Evolutionary conservation across 306 rosid species (phyloP), one percentile per base, ranked within the genome.

Genomic region (Cyclanthera cordifolia): DNA sequence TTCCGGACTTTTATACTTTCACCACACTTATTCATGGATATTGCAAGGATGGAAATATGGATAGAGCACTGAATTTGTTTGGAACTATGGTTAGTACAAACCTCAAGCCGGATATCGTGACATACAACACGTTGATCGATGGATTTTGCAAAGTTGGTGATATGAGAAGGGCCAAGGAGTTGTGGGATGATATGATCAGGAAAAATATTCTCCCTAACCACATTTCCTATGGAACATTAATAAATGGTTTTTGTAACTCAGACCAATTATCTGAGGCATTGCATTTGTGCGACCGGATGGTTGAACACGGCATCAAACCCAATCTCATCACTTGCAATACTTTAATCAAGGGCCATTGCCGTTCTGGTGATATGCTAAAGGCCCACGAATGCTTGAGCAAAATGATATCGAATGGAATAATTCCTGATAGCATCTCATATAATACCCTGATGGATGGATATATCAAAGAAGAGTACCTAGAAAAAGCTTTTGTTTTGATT

Each of bases 61-160:
- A 49, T 32, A 80, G 71, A 77, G 95, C 95, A 0, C 78, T 86
- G 58, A 61, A 57, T 76, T 79, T 87, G 69, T 86, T 89, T n/a
- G 79, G 74, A 67, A 84, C 75, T 3, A 87, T 89, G 91, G 74
- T 75, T 21, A 58, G 71, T 4, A 82, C 80, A 74, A 84, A 82
- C 82, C 84, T 89, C 43, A 87, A 93, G 77, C 91, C 94, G 56
- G 98, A 89, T 75, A 80, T 84, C 17, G 92, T 93, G 77, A 82
- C 95, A 0, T 89, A 86, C 79, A 89, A 93, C 66, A 86, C 94
- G 0, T 74, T 93, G 81, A 80, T 93, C 74, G 95, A 86, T 51
- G 96, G 98, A 46, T 93, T 89, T 69, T 93, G 95, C 80, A 93
- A 86, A 82, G 77, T 77, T 23, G 91, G 96, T 67, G 98, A 82